Evolutionary conservation across 2,329 filamentous ascomycete genomes (phyloP).

Genomic region (Penicillium sp.): DNA sequence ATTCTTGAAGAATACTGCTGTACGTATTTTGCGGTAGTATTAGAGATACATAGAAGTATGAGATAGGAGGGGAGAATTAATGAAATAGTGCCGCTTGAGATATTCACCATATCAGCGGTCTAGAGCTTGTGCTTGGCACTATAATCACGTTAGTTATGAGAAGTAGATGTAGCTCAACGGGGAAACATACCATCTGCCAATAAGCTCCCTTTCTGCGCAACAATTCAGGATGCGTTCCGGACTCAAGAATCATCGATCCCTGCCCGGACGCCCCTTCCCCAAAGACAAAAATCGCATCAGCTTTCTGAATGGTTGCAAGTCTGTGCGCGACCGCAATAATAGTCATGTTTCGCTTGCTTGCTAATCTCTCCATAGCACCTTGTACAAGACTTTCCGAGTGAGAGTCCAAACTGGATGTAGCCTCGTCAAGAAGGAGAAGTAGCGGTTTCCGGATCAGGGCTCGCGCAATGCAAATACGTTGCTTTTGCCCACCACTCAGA

Average conservation of each 20-base stretch:
- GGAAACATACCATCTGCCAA: conserved; percentile 2
- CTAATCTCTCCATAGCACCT: conserved; percentile 63
- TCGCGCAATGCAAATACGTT: conserved; percentile 57
- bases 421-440: conserved; percentile 60
- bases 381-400: conserved; percentile 68
- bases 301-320: conserved; percentile 7
- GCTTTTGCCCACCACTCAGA: conserved; percentile 57
- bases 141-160: neutral
- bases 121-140: conserved; percentile 9
- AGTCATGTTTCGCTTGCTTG: conserved; percentile 57
- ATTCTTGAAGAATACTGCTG: too few species aligned
- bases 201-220: conserved; percentile 2
- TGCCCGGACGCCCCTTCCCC: conserved; percentile 53
- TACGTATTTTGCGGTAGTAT: too few species aligned
- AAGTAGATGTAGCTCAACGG: too few species aligned
- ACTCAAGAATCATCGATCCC: conserved; percentile 54
- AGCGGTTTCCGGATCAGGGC: conserved; percentile 55
- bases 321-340: conserved; percentile 59
- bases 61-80: neutral
- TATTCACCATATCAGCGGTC: neutral
- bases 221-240: conserved; percentile 1
- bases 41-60: neutral
- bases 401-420: conserved; percentile 62
- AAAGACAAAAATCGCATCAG: conserved; percentile 53
- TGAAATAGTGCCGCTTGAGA: neutral